These are phyloP conservation scores for Coccinonectria pachysandricola DNA, from an alignment of 2,329 filamentous ascomycete genomes.

Conservation along the genomic window DNA sequence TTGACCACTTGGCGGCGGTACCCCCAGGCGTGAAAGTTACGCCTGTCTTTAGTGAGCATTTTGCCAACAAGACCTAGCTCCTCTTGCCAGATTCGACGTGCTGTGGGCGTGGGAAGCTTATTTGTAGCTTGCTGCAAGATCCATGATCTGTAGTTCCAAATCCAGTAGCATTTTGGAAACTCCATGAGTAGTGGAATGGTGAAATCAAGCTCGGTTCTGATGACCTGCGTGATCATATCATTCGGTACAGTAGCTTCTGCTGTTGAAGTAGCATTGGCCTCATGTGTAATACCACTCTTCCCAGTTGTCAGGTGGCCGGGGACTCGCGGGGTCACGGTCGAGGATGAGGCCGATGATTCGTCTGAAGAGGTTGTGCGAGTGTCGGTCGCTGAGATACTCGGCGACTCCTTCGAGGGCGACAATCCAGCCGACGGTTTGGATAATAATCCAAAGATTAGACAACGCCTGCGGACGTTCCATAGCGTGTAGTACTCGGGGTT, in stretches of 20 bases:
- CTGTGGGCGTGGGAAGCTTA: constrained; percentile 44
- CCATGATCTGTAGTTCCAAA: constrained; percentile 95
- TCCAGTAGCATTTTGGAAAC: constrained; percentile 97
- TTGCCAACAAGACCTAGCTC: constrained; percentile 76
- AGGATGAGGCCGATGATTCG: constrained; percentile 46
- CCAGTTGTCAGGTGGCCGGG: constrained; percentile 36
- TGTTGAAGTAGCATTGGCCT: constrained; percentile 4
- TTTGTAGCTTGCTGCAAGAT: constrained; percentile 61
- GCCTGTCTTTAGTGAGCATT: constrained; percentile 76
- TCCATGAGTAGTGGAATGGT: constrained; percentile 74
- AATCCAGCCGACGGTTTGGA: constrained; percentile 41
- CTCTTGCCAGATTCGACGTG: constrained; percentile 66
- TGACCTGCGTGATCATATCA: constrained; percentile 33
- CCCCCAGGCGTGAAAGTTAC: constrained; percentile 96
- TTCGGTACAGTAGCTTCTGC: constrained; percentile 10
- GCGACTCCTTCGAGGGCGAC: constrained; percentile 44
- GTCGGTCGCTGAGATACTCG: constrained; percentile 42
- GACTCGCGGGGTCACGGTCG: constrained; percentile 39
- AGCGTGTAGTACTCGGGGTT: constrained; percentile 87
- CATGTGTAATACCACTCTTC: constrained; percentile 45
- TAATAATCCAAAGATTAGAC: constrained; percentile 49
- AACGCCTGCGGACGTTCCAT: constrained; percentile 79
- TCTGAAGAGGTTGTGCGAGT: constrained; percentile 53
- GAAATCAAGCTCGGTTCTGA: constrained; percentile 69
- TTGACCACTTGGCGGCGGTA: constrained; percentile 73